Evolutionary conservation across 139 green algal genomes (phyloP).

Genomic region (Coccomyxa sp.): DNA sequence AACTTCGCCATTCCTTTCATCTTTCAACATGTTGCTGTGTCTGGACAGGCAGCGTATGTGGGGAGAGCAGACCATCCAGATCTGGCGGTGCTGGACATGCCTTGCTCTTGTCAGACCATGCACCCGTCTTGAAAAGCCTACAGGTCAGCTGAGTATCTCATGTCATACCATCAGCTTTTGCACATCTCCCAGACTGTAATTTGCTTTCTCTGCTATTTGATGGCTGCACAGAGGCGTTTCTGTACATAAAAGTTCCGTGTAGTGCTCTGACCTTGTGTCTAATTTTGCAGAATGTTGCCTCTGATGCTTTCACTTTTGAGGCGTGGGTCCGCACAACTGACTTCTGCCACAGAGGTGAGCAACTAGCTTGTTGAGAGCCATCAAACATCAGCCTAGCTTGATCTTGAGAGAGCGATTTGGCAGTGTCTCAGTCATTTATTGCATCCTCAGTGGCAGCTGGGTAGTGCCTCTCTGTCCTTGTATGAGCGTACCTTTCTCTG

Average conservation of each 20-base stretch:
- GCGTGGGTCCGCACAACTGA: conserved; percentile 81
- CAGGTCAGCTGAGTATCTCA: conserved; percentile 29
- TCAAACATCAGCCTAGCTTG: background rate
- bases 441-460: no score
- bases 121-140: conserved; percentile 70
- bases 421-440: no score
- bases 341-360: conserved; percentile 65
- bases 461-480: no score
- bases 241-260: background rate
- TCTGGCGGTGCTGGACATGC: conserved; percentile 40
- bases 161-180: no score
- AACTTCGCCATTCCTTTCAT: no score
- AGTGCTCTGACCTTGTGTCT: background rate
- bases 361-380: background rate
- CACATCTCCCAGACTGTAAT: no score
- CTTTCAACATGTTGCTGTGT: background rate
- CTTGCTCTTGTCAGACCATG: conserved; percentile 72
- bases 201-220: background rate
- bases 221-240: background rate
- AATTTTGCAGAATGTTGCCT: conserved; percentile 53
- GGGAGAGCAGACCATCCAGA: background rate
- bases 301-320: conserved; percentile 74
- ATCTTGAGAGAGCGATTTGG: background rate
- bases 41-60: background rate
- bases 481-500: no score